Evolutionary conservation across 2,329 filamentous ascomycete species (phyloP), one percentile per base, ranked within the genome.

Genomic region (Plectosphaerella cucumerina): DNA sequence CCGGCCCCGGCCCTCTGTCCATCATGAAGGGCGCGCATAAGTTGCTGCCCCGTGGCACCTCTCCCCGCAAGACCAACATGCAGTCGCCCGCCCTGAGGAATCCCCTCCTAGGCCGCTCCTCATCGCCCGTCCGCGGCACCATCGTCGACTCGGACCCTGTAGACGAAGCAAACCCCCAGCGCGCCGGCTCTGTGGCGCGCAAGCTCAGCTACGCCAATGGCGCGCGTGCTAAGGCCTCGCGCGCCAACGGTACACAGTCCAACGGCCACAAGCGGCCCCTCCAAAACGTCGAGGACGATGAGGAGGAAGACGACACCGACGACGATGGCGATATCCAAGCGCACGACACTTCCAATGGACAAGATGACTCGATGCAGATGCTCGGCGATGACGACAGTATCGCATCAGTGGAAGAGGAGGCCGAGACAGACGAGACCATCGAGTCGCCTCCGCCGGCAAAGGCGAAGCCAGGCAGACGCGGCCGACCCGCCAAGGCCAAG

Each of bases 11-110:
- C 3, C 78, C 79, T 11, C 71, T 71, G 33, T 78, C 79, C 3
- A 64, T 79, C 31, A 71, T 81, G 48, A 78, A 74, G 57, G 74
- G 65, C 59, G 82, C 65, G 20, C 53, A 51, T n/a, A 37, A 51
- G 17, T 42, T 55, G 5, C 47, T 55, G 15, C 55, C 55, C 14
- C 53, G 55, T 26, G 55, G 55, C 44, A 56, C 47, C 15, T 88
- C 85, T 3, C 86, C 86, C 1, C 74, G 80, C 50, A 88, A 87
- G 66, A 85, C 85, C 4, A 70, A 76, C 33, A 73, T 83, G 22
- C 70, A 74, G 12, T 82, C 79, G 2, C 86, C 86, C 1, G 83
- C 86, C 22, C 77, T 82, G 54, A 77, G 78, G 50, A 83, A 82
- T 58, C 82, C 80, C 5, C 77, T 78, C 45, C 66, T 85, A 49